Base-by-base conservation (phyloP, 495 filamentous ascomycete genomes). In the Terfezia claveryi region DNA sequence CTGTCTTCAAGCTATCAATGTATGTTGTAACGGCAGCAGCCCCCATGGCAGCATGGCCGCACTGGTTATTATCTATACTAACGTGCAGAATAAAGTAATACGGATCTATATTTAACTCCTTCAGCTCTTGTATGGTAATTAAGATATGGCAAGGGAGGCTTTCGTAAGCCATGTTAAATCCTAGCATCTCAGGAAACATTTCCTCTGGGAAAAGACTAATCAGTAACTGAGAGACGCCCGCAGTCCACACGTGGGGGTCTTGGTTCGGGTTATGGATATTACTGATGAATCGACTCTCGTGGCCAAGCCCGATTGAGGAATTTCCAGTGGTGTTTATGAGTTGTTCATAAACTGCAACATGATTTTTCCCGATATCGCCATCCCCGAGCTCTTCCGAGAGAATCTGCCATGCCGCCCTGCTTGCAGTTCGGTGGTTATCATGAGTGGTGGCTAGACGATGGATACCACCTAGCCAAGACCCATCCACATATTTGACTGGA, bases 1-100 rank as follows among this genome's bases (percentile, higher is more conserved):
- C 64, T 60, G 37, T 63, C 56, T 9, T 54, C 32, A 71, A 57
- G 1, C 66, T 58, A 10, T 68, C 61, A 12, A 75, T 59, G 53
- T 72, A 74, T 8, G 64, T 58, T 4, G 55, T 62, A 23, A 71
- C 67, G 5, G 61, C 62, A 11, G 66, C 56, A 49, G 69, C 59
- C 8, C 70, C 72, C 65, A 76, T 74, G 10, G 71, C 71, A 36
- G 67, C 62, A 59, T 76, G 73, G 4, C 74, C 72, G 4, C 68
- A 72, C 53, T 74, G 58, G 14, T 62, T 57, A 56, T 75, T 76
- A 56, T 75, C 74, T 50, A 76, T 75, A 16, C 69, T 67, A 32
- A 75, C 60, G 61, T 76, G 73, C 8, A 76, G 62, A 51, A 73
- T 57, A 61, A 75, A 76, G 56, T 74, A 76, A 37, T 72, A 72